Percentiles rank a stretch among this genome's conserved stretches.
phyloP scores from a whole-genome alignment of 1,284 basidiomycete genomes.

The Sphaerobolus stellatus region DNA sequence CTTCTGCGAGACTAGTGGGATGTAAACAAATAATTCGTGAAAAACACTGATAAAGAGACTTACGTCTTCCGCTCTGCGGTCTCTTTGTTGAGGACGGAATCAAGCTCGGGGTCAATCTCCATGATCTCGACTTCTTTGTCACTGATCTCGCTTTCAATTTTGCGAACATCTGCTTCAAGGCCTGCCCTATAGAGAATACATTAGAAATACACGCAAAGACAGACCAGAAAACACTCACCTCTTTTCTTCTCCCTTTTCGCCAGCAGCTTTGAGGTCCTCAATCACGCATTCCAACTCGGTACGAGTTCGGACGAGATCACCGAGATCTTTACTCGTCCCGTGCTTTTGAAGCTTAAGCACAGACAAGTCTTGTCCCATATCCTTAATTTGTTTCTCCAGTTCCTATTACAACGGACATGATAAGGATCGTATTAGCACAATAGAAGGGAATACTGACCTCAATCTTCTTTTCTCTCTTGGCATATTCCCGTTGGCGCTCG shows the following conservation, averaged over 20 bases:
- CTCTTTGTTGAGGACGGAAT: constrained; percentile 69
- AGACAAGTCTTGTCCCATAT: constrained; percentile 68
- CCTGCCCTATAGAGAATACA: not conserved
- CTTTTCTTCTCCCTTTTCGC: constrained; percentile 57
- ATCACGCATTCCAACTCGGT: constrained; percentile 86
- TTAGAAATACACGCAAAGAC: not conserved
- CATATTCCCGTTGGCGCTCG: constrained; percentile 76
- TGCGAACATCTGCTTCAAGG: constrained; percentile 9
- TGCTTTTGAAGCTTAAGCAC: constrained; percentile 68
- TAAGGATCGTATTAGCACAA: constrained; percentile 1
- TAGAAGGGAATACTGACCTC: constrained; percentile 50
- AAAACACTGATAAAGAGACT: constrained; percentile 23
- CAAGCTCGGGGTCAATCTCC: constrained; percentile 63
- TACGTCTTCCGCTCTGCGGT: constrained; percentile 55
- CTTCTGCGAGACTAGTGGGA: constrained; percentile 59
- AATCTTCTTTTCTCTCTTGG: constrained; percentile 79
- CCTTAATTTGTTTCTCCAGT: constrained; percentile 73
- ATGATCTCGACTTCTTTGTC: constrained; percentile 59
- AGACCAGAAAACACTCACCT: constrained; percentile 1
- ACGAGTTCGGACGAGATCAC: constrained; percentile 72
- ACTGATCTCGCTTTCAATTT: constrained; percentile 64
- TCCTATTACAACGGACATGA: constrained; percentile 40
- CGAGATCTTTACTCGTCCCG: constrained; percentile 74
- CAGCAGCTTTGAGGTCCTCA: constrained; percentile 72
- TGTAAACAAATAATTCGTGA: not conserved